These are phyloP conservation scores for Myriosclerotinia scirpicola DNA, from an alignment of 2,329 filamentous ascomycete genomes.

Conservation along the genomic window DNA sequence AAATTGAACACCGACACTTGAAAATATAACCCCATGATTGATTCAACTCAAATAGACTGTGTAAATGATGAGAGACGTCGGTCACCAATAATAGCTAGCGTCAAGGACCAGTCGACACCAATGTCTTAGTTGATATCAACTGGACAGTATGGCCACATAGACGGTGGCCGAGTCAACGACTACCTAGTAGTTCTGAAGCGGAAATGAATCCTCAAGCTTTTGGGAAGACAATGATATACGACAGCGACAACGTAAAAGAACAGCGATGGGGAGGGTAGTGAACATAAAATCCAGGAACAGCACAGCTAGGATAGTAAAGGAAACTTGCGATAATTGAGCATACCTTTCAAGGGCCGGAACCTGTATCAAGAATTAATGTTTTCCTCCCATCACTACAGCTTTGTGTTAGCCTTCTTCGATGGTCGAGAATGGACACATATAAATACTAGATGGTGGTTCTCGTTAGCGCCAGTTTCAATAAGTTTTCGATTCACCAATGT, in stretches of 20 bases:
- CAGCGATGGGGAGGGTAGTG: not conserved
- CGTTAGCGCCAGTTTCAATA: not conserved
- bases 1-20: not conserved
- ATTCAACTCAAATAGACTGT: not conserved
- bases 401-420: not conserved
- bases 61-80: not conserved
- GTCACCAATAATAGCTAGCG: not conserved
- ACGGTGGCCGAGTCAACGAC: not conserved
- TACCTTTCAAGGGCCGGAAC: slow-evolving; percentile 2
- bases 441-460: slow-evolving; percentile 5
- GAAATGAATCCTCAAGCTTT: not conserved
- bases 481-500: not conserved
- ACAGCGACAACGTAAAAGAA: not conserved
- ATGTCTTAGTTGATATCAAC: not conserved
- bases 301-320: not conserved
- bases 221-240: not conserved
- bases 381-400: not conserved
- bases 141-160: not conserved
- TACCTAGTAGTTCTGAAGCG: not conserved
- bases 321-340: not conserved
- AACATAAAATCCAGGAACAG: not conserved
- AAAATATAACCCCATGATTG: too few species aligned
- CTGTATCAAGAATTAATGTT: not conserved
- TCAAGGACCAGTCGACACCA: not conserved
- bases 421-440: not conserved